Evolutionary conservation across 441 rosid genomes (phyloP).

Genomic region (Adansonia grandidieri): DNA sequence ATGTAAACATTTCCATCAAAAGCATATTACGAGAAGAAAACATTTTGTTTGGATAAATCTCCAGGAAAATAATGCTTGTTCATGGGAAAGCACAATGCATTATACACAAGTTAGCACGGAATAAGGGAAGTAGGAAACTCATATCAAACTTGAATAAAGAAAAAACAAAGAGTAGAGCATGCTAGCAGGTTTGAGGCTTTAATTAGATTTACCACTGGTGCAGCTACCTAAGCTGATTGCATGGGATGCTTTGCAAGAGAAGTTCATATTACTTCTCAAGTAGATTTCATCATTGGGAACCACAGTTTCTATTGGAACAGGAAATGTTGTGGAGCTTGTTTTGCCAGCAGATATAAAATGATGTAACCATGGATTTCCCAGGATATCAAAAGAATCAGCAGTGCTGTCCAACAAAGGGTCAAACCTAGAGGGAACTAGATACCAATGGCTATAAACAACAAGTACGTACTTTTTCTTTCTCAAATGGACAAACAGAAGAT

Average conservation of each 20-base stretch:
- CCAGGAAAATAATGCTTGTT: neutral
- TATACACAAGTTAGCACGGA: neutral
- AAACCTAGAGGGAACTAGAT: neutral
- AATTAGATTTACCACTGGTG: conserved; percentile 46
- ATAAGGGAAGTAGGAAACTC: neutral
- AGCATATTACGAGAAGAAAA: neutral
- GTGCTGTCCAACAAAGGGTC: conserved; percentile 40
- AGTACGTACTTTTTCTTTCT: neutral
- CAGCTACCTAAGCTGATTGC: conserved; percentile 33
- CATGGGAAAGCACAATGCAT: neutral
- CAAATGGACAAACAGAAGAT: neutral
- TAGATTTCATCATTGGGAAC: conserved; percentile 29
- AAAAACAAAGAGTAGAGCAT: neutral
- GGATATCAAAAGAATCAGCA: conserved; percentile 42
- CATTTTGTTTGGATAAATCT: neutral
- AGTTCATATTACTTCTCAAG: conserved; percentile 31
- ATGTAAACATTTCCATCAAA: neutral
- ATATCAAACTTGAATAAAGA: conserved; percentile 13
- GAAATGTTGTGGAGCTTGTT: conserved; percentile 20
- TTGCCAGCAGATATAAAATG: conserved; percentile 31
- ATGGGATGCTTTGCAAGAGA: conserved; percentile 24
- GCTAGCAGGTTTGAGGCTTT: conserved; percentile 16
- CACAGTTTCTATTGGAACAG: conserved; percentile 29
- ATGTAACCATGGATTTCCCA: conserved; percentile 31
- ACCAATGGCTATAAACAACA: neutral